Conservation (phyloP, 352 stramenopile genomes). For the Paralagenidium karlingii region DNA sequence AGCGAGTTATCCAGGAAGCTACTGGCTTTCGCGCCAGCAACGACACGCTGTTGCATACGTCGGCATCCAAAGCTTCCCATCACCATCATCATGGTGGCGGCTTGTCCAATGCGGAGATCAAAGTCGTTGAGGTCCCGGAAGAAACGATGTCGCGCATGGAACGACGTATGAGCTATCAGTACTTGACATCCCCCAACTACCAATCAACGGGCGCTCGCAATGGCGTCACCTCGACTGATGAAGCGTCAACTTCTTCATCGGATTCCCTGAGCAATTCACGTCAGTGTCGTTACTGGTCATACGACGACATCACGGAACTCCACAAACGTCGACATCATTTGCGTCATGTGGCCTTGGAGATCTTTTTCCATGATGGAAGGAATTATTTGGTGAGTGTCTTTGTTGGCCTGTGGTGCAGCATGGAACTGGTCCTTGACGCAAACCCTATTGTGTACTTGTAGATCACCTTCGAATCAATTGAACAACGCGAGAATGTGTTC, state of each 20-base stretch:
- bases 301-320: slow-evolving; percentile 59
- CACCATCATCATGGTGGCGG: too few species aligned
- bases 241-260: too few species aligned
- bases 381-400: slow-evolving; percentile 51
- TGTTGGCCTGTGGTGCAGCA: neutral
- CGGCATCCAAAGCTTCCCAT: too few species aligned
- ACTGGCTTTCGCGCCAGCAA: too few species aligned
- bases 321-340: slow-evolving; percentile 69
- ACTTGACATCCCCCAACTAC: too few species aligned
- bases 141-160: slow-evolving; percentile 37
- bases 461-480: slow-evolving; percentile 51
- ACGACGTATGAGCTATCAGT: slow-evolving; percentile 30
- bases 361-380: slow-evolving; percentile 60
- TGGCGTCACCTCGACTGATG: too few species aligned
- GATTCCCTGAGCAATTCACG: too few species aligned
- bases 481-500: too few species aligned
- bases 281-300: slow-evolving; percentile 60
- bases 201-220: too few species aligned
- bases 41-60: too few species aligned
- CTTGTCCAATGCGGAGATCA: neutral
- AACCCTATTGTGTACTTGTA: slow-evolving; percentile 4
- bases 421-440: neutral
- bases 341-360: slow-evolving; percentile 52
- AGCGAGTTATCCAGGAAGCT: slow-evolving; percentile 19
- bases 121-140: slow-evolving; percentile 37